Evolutionary conservation across 345 rosid genomes (phyloP), one percentile per base, ranked within the genome.

Genomic region (Citrus maxima): DNA sequence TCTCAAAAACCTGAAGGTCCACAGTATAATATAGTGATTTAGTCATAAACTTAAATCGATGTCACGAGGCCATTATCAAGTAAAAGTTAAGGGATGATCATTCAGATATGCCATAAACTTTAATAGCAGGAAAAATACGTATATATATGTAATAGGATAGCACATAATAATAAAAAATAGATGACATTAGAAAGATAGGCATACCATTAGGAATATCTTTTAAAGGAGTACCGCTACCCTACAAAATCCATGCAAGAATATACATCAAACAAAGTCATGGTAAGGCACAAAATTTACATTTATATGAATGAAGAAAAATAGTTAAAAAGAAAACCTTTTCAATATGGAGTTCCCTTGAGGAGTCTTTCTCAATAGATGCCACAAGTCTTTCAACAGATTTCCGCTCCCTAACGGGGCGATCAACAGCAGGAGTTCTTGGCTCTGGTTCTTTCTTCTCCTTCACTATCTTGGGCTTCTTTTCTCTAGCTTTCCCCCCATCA

Each of bases 351-450:
- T 92, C 99, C 81, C 69, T 95, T 38, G 77, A 73, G 72, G 92
- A 70, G 77, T 93, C 96, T 82, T 82, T 95, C 66, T 93, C 99
- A 74, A 93, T 54, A 62, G 92, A 71, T 3, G 97, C 93, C 35
- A 95, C 99, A 70, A 95, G 89, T 87, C 99, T 92, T 82, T 95
- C 99, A 79, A 93, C 99, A 77, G 95, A 89, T 80, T 92, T 95
- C 21, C 99, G 86, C 86, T 93, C 97, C 27, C 99, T 93, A 75
- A 92, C 96, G 24, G 98, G 99, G 74, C 99, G 91, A 84, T 93
- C 93, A 75, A 81, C 80, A 67, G 74, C 73, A 87, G 95, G 98
- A 78, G 98, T 93, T 84, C 84, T 87, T 21, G 78, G 88, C 83
- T 86, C 93, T 35, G 46, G 70, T 76, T 85, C 90, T 78, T 86